Evolutionary conservation across 2,329 filamentous ascomycete genomes (phyloP).

Genomic region (Periconia macrospinosa): DNA sequence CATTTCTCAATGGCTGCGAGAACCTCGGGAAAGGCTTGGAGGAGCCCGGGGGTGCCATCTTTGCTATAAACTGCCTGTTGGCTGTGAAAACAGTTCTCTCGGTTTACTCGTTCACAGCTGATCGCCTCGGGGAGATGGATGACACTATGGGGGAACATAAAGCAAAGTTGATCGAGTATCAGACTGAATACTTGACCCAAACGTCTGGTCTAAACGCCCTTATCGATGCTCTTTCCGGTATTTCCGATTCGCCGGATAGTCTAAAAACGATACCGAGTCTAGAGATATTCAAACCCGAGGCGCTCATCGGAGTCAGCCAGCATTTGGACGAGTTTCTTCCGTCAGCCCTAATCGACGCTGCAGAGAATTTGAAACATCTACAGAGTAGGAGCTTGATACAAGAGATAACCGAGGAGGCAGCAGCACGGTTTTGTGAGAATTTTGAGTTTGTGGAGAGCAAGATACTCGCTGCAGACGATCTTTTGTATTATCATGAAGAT

Average conservation of each 20-base stretch:
- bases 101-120: conserved; percentile 65
- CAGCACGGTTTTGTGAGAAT: conserved; percentile 79
- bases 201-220: conserved; percentile 73
- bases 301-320: conserved; percentile 70
- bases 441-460: conserved; percentile 73
- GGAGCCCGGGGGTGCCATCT: conserved; percentile 65
- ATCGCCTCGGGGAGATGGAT: conserved; percentile 59
- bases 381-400: conserved; percentile 73
- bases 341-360: conserved; percentile 88
- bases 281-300: conserved; percentile 60
- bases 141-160: conserved; percentile 59
- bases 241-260: conserved; percentile 50
- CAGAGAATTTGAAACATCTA: conserved; percentile 75
- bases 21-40: conserved; percentile 66
- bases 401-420: conserved; percentile 78
- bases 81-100: conserved; percentile 60
- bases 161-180: conserved; percentile 64
- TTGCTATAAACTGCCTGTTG: conserved; percentile 71
- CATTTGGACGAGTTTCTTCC: conserved; percentile 87
- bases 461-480: conserved; percentile 64
- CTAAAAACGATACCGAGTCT: conserved; percentile 59
- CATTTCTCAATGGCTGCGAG: conserved; percentile 77
- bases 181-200: conserved; percentile 72
- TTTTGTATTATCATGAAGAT: conserved; percentile 44
- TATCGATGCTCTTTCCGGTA: conserved; percentile 58